Evolutionary conservation across 2,329 filamentous ascomycete species (phyloP).

Genomic region (Westerdykella aurantiaca): DNA sequence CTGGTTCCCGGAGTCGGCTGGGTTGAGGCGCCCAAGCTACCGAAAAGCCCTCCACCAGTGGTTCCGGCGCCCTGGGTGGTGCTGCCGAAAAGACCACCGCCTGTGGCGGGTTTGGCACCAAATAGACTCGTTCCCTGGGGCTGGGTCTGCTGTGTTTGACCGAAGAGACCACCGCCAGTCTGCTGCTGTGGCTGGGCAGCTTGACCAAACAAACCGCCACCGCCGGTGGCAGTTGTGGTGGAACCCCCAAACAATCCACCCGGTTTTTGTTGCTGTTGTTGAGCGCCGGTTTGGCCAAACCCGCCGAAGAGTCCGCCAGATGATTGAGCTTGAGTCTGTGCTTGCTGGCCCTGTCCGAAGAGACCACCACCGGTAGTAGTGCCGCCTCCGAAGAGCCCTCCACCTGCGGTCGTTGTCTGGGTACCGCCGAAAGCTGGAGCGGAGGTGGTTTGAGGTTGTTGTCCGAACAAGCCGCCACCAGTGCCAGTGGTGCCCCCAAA

Average conservation of each 20-base stretch:
- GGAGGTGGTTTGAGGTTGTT: constrained; percentile 23
- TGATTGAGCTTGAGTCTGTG: constrained; percentile 16
- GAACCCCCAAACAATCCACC: constrained; percentile 29
- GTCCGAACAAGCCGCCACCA: constrained; percentile 31
- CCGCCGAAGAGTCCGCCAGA: constrained; percentile 40
- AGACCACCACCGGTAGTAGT: constrained; percentile 13
- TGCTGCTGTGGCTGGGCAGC: constrained; percentile 14
- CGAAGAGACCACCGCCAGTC: constrained; percentile 44
- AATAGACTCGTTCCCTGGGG: constrained; percentile 37
- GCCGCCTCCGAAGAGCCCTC: constrained; percentile 22
- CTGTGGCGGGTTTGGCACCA: constrained; percentile 30
- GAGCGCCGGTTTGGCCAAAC: constrained; percentile 33
- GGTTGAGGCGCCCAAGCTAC: constrained; percentile 24
- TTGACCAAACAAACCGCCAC: constrained; percentile 49
- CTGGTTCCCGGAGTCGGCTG: constrained; percentile 25
- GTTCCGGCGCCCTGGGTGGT: constrained; percentile 15
- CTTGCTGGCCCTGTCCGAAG: constrained; percentile 29
- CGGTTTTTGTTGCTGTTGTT: constrained; percentile 38
- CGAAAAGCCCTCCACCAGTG: constrained; percentile 31
- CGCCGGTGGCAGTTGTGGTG: constrained; percentile 30
- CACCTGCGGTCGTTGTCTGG: constrained; percentile 22
- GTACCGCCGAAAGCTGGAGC: constrained; percentile 24
- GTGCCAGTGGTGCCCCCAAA: constrained; percentile 19
- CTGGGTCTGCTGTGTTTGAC: constrained; percentile 33
- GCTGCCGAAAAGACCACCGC: constrained; percentile 27